Base-by-base conservation (phyloP, 2,329 filamentous ascomycete species). In the Cercospora nicotianae region DNA sequence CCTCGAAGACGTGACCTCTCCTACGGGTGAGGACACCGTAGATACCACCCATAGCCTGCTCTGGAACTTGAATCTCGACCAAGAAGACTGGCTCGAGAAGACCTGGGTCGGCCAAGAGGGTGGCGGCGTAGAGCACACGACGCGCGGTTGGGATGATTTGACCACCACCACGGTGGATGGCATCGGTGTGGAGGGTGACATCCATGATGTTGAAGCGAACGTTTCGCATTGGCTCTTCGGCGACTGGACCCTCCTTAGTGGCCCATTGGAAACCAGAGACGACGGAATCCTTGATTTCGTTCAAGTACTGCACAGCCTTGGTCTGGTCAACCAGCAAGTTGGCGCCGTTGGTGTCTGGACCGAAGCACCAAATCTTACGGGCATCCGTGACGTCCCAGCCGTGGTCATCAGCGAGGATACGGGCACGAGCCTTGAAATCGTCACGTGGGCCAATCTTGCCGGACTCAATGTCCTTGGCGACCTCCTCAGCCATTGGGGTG, bases 261-360 rank as follows among this genome's bases (percentile, higher is more conserved):
- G 95, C 95, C 95, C 95, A 99, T 86, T 99, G 95, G 93, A 99
- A 99, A 90, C 95, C 95, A 77, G 95, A 98, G 80, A 98, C 94
- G 77, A 98, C 91, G 70, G 94, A 98, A 82, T 99, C 95, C 92
- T 99, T 99, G 90, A 99, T 99, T 92, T 99, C 95, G 87, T 93
- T 95, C 80, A 99, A 89, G 90, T 98, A 99, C 88, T 99, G 95
- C 75, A 99, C 95, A 78, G 95, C 95, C 92, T 98, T 99, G 88
- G 94, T 97, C 91, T 98, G 95, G 86, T 99, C 95, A 80, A 99
- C 90, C 77, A 99, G 87, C 88, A 99, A 86, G 90, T 99, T 99
- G 89, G 95, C 91, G 83, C 95, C 95, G 80, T 87, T 95, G 82
- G 93, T 96, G 84, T 99, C 95, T 78, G 95, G 95, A 84, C 95